Conservation (phyloP, 768 basidiomycete genomes). For the Vishniacozyma victoriae region DNA sequence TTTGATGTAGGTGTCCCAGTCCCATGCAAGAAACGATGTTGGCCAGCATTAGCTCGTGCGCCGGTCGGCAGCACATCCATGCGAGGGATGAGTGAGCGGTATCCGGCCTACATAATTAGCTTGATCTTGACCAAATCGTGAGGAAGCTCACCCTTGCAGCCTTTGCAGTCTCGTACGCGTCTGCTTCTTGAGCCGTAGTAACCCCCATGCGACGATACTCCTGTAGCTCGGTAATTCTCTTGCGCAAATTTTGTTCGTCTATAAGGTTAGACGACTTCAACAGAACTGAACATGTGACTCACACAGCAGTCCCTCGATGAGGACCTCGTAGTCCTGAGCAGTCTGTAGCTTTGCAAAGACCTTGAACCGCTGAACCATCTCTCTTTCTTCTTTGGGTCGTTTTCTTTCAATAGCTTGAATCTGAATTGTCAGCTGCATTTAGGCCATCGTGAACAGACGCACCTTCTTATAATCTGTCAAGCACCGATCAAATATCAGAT, state of each 20-base stretch:
- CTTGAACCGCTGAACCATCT: constrained; percentile 78
- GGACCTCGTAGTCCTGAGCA: constrained; percentile 80
- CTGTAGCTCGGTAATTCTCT: constrained; percentile 84
- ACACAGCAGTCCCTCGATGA: constrained; percentile 87
- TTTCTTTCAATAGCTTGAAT: constrained; percentile 89
- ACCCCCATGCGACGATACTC: constrained; percentile 81
- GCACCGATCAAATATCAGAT: constrained; percentile 83
- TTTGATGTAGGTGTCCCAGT: constrained; percentile 30
- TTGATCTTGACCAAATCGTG: not conserved
- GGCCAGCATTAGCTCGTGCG: constrained; percentile 34
- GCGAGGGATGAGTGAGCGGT: constrained; percentile 24
- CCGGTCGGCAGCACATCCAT: constrained; percentile 21
- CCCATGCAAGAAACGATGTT: constrained; percentile 36
- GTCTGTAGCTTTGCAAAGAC: constrained; percentile 88
- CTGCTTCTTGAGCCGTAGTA: constrained; percentile 76
- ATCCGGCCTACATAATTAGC: constrained; percentile 24
- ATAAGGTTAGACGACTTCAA: no score
- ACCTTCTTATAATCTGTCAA: constrained; percentile 93
- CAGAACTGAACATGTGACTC: constrained; percentile 40
- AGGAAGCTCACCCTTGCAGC: constrained; percentile 60
- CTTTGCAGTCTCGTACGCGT: constrained; percentile 74
- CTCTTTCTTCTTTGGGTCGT: constrained; percentile 80
- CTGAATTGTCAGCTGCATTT: constrained; percentile 49
- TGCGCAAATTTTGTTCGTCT: constrained; percentile 85
- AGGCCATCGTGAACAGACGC: constrained; percentile 20